phyloP scores from a whole-genome alignment of 306 rosid species.

The Dalbergia cultrata region DNA sequence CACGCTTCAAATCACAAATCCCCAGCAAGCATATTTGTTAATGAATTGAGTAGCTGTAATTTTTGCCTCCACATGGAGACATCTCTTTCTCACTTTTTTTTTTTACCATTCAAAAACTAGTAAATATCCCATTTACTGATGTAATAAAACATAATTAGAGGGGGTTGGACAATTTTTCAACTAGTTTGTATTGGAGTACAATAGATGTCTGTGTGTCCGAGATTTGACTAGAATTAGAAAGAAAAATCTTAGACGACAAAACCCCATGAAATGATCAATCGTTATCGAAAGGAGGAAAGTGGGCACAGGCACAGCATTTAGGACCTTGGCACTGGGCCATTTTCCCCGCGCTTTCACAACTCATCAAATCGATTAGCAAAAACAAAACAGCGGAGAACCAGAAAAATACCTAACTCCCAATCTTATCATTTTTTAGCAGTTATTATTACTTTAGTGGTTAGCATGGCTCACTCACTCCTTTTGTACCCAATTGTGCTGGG shows the following conservation, averaged over 20 bases:
- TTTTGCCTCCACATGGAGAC: constrained; percentile 45
- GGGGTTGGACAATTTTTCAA: no score
- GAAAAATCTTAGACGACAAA: constrained; percentile 46
- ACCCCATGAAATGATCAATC: constrained; percentile 55
- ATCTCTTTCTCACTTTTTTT: constrained; percentile 20
- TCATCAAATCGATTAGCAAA: constrained; percentile 29
- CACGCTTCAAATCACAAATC: constrained; percentile 44
- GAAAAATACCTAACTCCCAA: constrained; percentile 77
- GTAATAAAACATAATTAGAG: no score
- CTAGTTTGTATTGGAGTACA: no score
- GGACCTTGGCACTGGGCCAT: constrained; percentile 49
- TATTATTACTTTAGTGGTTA: constrained; percentile 81
- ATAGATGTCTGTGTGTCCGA: not conserved
- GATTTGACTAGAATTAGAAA: constrained; percentile 35
- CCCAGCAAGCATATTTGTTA: constrained; percentile 32
- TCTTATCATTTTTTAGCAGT: constrained; percentile 72
- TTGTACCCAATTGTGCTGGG: constrained; percentile 57
- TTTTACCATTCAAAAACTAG: not conserved
- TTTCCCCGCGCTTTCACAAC: constrained; percentile 36
- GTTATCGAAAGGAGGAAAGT: constrained; percentile 41
- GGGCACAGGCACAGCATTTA: constrained; percentile 31
- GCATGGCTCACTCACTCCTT: constrained; percentile 53
- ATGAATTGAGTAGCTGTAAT: constrained; percentile 44
- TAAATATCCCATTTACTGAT: no score
- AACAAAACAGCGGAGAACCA: constrained; percentile 54